phyloP scores from a whole-genome alignment of 2,329 filamentous ascomycete genomes.

The Diaporthe sp. region DNA sequence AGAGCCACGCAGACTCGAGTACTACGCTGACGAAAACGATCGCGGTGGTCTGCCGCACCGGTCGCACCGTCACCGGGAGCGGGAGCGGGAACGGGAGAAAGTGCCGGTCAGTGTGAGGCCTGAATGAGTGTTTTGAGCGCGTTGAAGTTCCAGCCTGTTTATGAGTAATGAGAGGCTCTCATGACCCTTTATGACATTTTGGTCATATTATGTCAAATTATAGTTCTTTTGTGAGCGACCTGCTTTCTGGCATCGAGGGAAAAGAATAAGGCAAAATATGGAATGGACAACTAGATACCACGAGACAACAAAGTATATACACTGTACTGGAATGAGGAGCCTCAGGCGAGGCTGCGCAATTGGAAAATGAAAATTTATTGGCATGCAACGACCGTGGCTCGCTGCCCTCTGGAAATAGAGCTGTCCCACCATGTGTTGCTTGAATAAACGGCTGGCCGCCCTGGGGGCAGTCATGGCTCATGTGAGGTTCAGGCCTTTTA shows the following conservation, averaged over 20 bases:
- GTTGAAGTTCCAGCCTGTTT: background rate
- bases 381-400: background rate
- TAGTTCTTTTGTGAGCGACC: background rate
- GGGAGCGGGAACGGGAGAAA: conserved; percentile 42
- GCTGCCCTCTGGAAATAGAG: background rate
- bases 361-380: conserved; percentile 1
- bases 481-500: too few species aligned
- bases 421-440: background rate
- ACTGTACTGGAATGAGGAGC: background rate
- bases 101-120: conserved; percentile 42
- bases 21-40: conserved; percentile 48
- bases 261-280: conserved; percentile 8
- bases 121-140: conserved; percentile 29
- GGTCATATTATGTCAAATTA: background rate
- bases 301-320: conserved; percentile 16
- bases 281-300: conserved; percentile 21
- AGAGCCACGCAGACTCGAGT: conserved; percentile 50
- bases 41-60: conserved; percentile 47
- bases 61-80: conserved; percentile 51
- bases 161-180: conserved; percentile 28
- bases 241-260: background rate
- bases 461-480: background rate
- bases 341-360: background rate
- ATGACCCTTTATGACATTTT: background rate
- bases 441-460: too few species aligned